These are phyloP conservation scores for Citrullus amarus DNA, from an alignment of 306 rosid genomes.

Conservation along the genomic window DNA sequence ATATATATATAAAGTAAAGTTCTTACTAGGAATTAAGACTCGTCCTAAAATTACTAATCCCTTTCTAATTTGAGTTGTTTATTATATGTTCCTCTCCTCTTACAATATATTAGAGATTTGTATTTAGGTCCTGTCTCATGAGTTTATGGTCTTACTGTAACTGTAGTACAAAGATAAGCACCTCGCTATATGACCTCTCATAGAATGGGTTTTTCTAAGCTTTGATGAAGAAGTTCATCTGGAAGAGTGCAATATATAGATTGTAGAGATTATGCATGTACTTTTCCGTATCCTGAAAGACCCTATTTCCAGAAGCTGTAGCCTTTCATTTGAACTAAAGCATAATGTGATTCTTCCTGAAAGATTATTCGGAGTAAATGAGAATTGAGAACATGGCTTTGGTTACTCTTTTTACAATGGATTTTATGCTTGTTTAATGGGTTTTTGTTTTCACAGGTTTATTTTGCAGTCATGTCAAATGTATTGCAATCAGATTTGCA, in stretches of 20 bases:
- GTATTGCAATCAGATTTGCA: conserved; percentile 9
- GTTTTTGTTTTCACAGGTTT: conserved; percentile 20
- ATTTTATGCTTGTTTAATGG: not conserved
- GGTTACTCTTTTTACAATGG: not conserved
- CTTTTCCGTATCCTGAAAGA: not conserved
- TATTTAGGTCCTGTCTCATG: not conserved
- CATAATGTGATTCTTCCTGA: not conserved
- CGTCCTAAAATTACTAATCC: no score
- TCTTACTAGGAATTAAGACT: no score
- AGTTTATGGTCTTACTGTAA: not conserved
- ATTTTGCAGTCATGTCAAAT: conserved; percentile 19
- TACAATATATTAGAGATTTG: not conserved
- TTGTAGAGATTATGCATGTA: not conserved
- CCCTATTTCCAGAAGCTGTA: not conserved
- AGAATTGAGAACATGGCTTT: not conserved
- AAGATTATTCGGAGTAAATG: not conserved
- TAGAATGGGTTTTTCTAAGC: not conserved
- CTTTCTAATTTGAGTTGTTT: no score
- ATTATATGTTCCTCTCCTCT: not conserved
- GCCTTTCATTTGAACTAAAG: not conserved
- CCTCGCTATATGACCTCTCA: not conserved
- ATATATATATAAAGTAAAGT: not conserved
- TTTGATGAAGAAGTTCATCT: not conserved
- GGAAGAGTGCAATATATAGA: not conserved
- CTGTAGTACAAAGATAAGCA: not conserved